phyloP scores from a whole-genome alignment of 495 filamentous ascomycete genomes.

The Penicillium egyptiacum region DNA sequence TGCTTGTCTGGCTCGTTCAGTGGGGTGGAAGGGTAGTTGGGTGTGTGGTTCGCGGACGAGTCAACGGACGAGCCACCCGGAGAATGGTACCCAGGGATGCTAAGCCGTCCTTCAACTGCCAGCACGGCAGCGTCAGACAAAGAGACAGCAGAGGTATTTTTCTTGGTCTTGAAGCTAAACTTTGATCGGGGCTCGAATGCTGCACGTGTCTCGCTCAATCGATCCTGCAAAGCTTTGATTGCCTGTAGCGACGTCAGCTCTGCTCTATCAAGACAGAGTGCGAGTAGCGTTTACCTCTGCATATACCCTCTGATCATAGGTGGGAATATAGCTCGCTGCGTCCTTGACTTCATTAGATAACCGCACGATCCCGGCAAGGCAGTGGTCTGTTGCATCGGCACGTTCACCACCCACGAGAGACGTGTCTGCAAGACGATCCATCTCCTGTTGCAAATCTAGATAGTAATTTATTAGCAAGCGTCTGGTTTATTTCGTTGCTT shows the following conservation, averaged over 20 bases:
- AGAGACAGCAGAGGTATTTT: constrained; percentile 57
- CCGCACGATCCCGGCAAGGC: constrained; percentile 61
- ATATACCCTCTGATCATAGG: constrained; percentile 76
- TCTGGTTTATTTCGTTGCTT: not conserved
- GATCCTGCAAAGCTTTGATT: constrained; percentile 66
- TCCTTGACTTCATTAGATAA: constrained; percentile 70
- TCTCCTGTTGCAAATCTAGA: constrained; percentile 61
- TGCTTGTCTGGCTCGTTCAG: constrained; percentile 47
- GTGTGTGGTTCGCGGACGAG: constrained; percentile 53
- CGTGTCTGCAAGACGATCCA: constrained; percentile 54
- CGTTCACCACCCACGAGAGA: constrained; percentile 56
- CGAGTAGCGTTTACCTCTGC: constrained; percentile 52
- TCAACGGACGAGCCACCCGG: constrained; percentile 47
- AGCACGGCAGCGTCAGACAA: constrained; percentile 56
- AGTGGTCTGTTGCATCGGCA: constrained; percentile 65
- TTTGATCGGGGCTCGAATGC: constrained; percentile 62
- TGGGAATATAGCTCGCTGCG: constrained; percentile 65
- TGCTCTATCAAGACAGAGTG: not conserved
- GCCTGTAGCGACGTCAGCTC: constrained; percentile 42
- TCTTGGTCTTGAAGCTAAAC: constrained; percentile 72
- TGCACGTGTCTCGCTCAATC: constrained; percentile 58
- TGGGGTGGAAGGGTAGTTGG: constrained; percentile 52
- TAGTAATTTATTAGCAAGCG: not conserved
- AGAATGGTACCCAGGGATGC: constrained; percentile 44
- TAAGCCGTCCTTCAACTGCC: constrained; percentile 47